phyloP scores from a whole-genome alignment of 2,329 filamentous ascomycete genomes.

The Botrytis cinerea region DNA sequence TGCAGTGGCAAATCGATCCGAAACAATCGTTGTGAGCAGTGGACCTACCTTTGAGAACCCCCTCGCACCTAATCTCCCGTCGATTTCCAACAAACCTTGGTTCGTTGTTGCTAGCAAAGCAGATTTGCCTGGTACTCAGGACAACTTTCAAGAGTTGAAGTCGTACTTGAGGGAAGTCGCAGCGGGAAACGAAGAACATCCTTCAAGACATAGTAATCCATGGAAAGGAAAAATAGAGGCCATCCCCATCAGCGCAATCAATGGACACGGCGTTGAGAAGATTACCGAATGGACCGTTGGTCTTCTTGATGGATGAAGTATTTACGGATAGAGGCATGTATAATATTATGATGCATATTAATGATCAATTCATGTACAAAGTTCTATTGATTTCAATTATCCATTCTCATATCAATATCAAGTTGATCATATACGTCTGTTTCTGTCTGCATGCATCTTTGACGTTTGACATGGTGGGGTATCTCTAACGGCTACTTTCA shows the following conservation, averaged over 20 bases:
- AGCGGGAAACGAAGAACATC: conserved; percentile 65
- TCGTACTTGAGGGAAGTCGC: conserved; percentile 70
- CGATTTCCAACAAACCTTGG: conserved; percentile 92
- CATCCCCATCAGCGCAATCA: conserved; percentile 87
- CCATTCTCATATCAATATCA: background rate
- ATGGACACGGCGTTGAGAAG: conserved; percentile 76
- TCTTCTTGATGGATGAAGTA: conserved; percentile 49
- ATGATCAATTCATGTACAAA: conserved; percentile 17
- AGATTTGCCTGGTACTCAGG: conserved; percentile 75
- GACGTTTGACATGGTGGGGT: conserved; percentile 21
- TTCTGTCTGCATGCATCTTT: conserved; percentile 20
- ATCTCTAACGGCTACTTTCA: conserved; percentile 4
- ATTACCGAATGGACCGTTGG: conserved; percentile 73
- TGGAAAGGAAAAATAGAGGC: conserved; percentile 65
- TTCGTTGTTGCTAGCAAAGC: conserved; percentile 94
- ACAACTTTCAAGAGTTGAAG: conserved; percentile 71
- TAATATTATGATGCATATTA: conserved; percentile 19
- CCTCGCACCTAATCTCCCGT: conserved; percentile 33
- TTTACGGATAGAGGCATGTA: conserved; percentile 20
- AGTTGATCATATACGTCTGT: conserved; percentile 12
- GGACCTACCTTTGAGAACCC: conserved; percentile 35
- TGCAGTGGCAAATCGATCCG: conserved; percentile 36
- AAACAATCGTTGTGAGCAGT: conserved; percentile 37
- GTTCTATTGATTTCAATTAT: background rate
- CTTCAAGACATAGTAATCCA: conserved; percentile 61